These are phyloP conservation scores for Brasenia schreberi DNA, from an alignment of 164 flowering plant species.

Conservation along the genomic window DNA sequence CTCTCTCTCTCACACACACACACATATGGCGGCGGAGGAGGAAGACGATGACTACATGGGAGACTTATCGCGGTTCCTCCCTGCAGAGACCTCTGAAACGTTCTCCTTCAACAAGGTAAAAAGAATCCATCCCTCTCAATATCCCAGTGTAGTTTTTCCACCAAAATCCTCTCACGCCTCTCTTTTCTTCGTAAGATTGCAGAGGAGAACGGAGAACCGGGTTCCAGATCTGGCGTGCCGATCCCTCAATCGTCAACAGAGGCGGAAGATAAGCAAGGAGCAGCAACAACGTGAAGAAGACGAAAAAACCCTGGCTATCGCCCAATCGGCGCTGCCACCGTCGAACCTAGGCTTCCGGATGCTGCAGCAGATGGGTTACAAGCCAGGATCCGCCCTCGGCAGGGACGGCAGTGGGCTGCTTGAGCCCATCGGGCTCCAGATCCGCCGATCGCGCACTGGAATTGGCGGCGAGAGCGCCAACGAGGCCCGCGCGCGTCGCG, in stretches of 20 bases:
- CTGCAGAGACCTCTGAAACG: slow-evolving; percentile 32
- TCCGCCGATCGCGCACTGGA: slow-evolving; percentile 74
- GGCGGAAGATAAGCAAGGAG: slow-evolving; percentile 43
- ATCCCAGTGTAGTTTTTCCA: neutral
- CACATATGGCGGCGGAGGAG: slow-evolving; percentile 1
- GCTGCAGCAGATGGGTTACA: slow-evolving; percentile 83
- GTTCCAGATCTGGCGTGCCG: slow-evolving; percentile 6
- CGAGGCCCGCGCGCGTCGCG: slow-evolving; percentile 57
- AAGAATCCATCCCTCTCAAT: neutral
- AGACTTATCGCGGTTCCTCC: slow-evolving; percentile 70
- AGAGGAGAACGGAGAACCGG: slow-evolving; percentile 3
- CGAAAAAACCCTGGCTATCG: slow-evolving; percentile 43
- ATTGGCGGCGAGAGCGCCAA: slow-evolving; percentile 63
- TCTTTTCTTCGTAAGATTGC: slow-evolving; percentile 1
- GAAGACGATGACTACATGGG: slow-evolving; percentile 87
- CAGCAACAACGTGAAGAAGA: slow-evolving; percentile 63
- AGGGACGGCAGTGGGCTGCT: slow-evolving; percentile 51
- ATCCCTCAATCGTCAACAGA: slow-evolving; percentile 47
- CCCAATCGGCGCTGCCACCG: slow-evolving; percentile 61
- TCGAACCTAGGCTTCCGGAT: slow-evolving; percentile 84
- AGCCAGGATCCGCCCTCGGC: slow-evolving; percentile 70
- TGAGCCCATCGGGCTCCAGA: slow-evolving; percentile 71
- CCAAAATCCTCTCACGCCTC: neutral
- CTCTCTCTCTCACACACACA: too few species aligned
- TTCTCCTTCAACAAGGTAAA: slow-evolving; percentile 24